A percentile compares a stretch with the other conserved stretches of the same genome.
Evolutionary conservation across 2,329 filamentous ascomycete genomes (phyloP).

Genomic region (Periglandula ipomoeae): DNA sequence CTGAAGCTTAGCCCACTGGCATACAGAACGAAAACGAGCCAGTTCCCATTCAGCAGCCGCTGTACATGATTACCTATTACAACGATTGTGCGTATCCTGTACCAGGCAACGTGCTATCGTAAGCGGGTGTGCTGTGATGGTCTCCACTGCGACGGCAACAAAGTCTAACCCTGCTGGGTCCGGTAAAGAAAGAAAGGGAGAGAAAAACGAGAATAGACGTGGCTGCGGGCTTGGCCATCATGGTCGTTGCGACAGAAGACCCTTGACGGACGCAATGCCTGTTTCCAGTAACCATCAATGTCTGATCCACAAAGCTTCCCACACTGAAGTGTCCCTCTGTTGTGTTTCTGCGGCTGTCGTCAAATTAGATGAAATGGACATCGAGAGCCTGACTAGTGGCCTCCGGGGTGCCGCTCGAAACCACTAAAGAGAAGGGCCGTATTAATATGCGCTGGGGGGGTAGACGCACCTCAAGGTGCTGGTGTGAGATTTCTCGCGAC

Average conservation of each 20-base stretch:
- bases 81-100: no score
- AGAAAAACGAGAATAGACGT: neutral
- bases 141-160: neutral
- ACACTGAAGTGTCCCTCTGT: neutral
- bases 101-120: neutral
- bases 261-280: constrained; percentile 3
- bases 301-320: neutral
- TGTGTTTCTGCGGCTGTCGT: constrained; percentile 1
- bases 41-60: no score
- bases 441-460: no score
- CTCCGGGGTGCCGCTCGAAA: neutral
- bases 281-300: neutral
- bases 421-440: no score
- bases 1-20: neutral
- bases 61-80: no score
- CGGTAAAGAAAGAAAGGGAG: neutral
- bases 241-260: neutral
- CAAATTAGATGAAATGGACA: neutral
- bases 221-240: neutral
- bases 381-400: neutral
- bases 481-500: neutral
- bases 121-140: neutral
- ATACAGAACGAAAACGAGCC: neutral
- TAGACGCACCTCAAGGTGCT: no score
- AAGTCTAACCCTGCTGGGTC: neutral